Percentiles rank a stretch among this genome's conserved stretches.
Evolutionary conservation across 495 filamentous ascomycete genomes (phyloP).

Genomic region (Penicillium ucsense): DNA sequence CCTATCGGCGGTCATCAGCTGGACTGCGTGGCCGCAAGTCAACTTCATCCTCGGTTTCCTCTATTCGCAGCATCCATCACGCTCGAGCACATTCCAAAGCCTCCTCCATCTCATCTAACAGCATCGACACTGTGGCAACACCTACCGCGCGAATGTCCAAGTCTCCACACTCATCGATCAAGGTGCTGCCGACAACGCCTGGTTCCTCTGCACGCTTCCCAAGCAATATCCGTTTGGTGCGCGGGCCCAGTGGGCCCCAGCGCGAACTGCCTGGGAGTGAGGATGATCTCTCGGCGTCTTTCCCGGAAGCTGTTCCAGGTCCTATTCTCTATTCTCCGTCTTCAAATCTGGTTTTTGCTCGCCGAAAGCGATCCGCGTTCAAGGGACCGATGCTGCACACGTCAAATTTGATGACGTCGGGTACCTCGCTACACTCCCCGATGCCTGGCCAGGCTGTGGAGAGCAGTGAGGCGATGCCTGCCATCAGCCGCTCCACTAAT

Average conservation of each 20-base stretch:
- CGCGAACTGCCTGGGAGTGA: conserved; percentile 19
- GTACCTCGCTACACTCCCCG: conserved; percentile 27
- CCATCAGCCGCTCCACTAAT: conserved; percentile 46
- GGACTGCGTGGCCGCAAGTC: conserved; percentile 88
- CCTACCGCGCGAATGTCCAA: conserved; percentile 56
- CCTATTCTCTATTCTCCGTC: conserved; percentile 40
- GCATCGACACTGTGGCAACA: conserved; percentile 54
- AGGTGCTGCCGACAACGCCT: conserved; percentile 88
- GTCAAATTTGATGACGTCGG: conserved; percentile 32
- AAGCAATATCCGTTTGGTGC: conserved; percentile 75
- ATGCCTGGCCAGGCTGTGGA: conserved; percentile 25
- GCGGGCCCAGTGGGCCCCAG: conserved; percentile 37
- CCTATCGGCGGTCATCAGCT: conserved; percentile 62
- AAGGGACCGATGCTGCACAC: conserved; percentile 72
- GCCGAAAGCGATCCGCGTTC: conserved; percentile 79
- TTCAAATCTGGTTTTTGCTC: conserved; percentile 75
- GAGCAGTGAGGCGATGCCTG: conserved; percentile 43
- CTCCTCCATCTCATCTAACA: conserved; percentile 82
- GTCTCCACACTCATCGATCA: conserved; percentile 81
- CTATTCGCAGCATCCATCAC: conserved; percentile 84
- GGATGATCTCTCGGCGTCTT: conserved; percentile 22
- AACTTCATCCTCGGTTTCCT: conserved; percentile 91
- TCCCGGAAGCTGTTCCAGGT: conserved; percentile 31
- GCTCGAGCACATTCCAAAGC: conserved; percentile 84
- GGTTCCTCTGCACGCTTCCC: conserved; percentile 66